phyloP scores from a whole-genome alignment of 805 yeast genomes.

The Candida golubevii region DNA sequence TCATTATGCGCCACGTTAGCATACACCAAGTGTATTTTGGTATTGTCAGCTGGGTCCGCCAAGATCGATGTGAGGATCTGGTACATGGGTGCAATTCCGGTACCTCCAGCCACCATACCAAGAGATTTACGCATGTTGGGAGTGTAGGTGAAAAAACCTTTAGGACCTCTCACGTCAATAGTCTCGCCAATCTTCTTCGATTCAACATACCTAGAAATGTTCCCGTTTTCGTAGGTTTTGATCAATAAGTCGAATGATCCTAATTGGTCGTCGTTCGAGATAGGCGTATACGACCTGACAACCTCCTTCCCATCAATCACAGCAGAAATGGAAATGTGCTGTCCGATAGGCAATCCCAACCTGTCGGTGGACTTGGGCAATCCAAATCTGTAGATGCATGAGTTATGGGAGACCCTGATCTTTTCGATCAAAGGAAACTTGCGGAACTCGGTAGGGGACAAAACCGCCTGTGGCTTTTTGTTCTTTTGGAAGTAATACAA shows the following conservation, averaged over 20 bases:
- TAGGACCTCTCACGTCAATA: slow-evolving; percentile 82
- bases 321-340: slow-evolving; percentile 81
- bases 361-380: slow-evolving; percentile 70
- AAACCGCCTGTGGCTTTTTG: slow-evolving; percentile 44
- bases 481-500: slow-evolving; percentile 32
- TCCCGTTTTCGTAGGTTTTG: slow-evolving; percentile 82
- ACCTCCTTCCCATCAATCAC: slow-evolving; percentile 73
- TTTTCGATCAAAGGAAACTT: slow-evolving; percentile 78
- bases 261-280: slow-evolving; percentile 69
- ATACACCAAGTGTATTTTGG: slow-evolving; percentile 69
- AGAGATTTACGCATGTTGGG: slow-evolving; percentile 72
- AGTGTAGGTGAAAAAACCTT: slow-evolving; percentile 78
- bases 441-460: slow-evolving; percentile 63
- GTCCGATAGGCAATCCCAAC: slow-evolving; percentile 90
- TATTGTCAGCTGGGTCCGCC: slow-evolving; percentile 70
- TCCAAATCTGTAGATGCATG: slow-evolving; percentile 79
- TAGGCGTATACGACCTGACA: slow-evolving; percentile 86
- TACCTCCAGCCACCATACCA: slow-evolving; percentile 95
- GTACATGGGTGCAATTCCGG: slow-evolving; percentile 95
- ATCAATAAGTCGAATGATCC: slow-evolving; percentile 85
- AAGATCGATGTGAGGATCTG: slow-evolving; percentile 83
- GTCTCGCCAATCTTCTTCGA: slow-evolving; percentile 73
- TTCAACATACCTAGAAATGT: slow-evolving; percentile 71
- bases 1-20: slow-evolving; percentile 81
- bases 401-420: slow-evolving; percentile 71